These are phyloP conservation scores for Coemansia umbellata DNA, from an alignment of 192 early-diverging fungal species.

Conservation along the genomic window DNA sequence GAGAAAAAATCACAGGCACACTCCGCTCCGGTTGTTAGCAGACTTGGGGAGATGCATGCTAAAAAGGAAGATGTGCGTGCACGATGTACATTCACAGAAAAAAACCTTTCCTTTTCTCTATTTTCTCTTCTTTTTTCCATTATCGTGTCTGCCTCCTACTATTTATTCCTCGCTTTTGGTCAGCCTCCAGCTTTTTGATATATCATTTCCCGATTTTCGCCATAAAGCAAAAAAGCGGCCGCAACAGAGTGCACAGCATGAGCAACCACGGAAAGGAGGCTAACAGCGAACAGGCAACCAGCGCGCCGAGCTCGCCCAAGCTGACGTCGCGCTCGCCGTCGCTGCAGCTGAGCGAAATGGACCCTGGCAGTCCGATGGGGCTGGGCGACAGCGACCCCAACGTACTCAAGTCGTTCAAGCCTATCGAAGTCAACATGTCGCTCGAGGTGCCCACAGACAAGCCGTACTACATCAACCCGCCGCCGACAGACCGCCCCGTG, in stretches of 20 bases:
- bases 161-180: too few species aligned
- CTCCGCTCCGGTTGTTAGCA: too few species aligned
- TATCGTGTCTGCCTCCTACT: neutral
- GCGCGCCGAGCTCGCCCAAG: constrained; percentile 33
- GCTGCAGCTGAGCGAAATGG: constrained; percentile 8
- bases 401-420: constrained; percentile 26
- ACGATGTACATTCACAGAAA: too few species aligned
- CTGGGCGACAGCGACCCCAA: constrained; percentile 45
- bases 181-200: too few species aligned
- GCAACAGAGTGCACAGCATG: neutral
- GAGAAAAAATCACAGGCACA: too few species aligned
- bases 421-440: constrained; percentile 39
- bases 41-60: too few species aligned
- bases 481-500: constrained; percentile 66
- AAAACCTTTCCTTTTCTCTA: constrained; percentile 4
- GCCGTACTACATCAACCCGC: constrained; percentile 59
- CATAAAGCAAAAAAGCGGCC: too few species aligned
- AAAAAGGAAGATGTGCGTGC: too few species aligned
- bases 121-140: neutral
- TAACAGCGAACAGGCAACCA: constrained; percentile 19
- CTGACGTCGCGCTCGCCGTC: constrained; percentile 31
- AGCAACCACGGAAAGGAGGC: constrained; percentile 6
- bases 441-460: constrained; percentile 34
- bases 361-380: constrained; percentile 44
- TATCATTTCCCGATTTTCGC: too few species aligned